A percentile compares a stretch with the other conserved stretches of the same genome.
phyloP scores from a whole-genome alignment of 2,329 filamentous ascomycete genomes.

The Stromatinia cepivora region DNA sequence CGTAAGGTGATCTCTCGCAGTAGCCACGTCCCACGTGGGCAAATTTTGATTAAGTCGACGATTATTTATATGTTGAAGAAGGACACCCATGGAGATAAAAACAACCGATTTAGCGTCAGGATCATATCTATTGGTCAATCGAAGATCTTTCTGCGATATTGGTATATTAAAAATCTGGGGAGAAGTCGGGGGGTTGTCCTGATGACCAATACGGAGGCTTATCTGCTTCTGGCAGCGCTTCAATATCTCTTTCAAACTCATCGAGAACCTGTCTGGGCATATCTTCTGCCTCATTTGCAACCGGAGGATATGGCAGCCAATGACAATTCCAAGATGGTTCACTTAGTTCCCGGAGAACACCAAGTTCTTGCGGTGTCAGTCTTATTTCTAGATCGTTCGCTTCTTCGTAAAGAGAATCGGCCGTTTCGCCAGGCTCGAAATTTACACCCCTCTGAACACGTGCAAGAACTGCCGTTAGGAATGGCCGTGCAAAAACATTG shows the following conservation, averaged over 20 bases:
- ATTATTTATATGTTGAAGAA: conserved; percentile 7
- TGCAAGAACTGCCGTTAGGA: conserved; percentile 2
- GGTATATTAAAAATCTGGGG: neutral
- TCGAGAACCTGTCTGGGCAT: conserved; percentile 1
- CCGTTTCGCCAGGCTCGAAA: neutral
- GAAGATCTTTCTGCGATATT: conserved; percentile 3
- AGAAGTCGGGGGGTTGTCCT: neutral
- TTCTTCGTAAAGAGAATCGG: conserved; percentile 1
- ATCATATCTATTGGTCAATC: neutral
- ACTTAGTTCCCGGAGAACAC: conserved; percentile 3
- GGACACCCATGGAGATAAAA: neutral
- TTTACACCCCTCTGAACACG: conserved; percentile 13
- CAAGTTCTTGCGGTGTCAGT: conserved; percentile 3
- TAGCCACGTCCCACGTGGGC: neutral
- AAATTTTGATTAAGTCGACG: neutral
- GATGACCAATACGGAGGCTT: conserved; percentile 24
- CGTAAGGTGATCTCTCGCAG: neutral
- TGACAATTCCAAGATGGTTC: conserved; percentile 12
- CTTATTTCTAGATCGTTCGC: neutral
- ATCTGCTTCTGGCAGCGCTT: neutral
- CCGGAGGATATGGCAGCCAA: conserved; percentile 7
- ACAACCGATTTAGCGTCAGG: too few species aligned
- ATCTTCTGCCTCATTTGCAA: neutral
- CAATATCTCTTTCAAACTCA: conserved; percentile 27
- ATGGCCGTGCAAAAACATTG: neutral